A percentile compares a stretch with the other conserved stretches of the same genome.
phyloP scores from a whole-genome alignment of 441 rosid species.

The Omphalea diandra region DNA sequence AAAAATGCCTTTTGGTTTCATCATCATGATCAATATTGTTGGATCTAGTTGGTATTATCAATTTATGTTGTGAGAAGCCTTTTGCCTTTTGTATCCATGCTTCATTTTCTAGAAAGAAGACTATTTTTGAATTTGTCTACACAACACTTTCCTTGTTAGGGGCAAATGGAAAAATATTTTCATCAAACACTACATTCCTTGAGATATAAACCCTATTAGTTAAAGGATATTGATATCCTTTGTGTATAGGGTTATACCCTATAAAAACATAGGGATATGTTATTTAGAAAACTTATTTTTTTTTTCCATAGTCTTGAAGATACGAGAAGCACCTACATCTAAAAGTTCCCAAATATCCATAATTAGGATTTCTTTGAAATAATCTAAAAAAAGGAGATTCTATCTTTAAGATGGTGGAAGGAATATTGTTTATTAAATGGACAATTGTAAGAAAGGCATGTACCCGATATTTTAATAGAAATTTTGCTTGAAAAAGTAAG shows the following conservation, averaged over 20 bases:
- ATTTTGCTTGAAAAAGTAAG: no score
- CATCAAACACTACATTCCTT: not conserved
- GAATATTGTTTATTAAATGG: not conserved
- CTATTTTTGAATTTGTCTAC: no score
- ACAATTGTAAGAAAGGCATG: not conserved
- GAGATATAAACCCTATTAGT: not conserved
- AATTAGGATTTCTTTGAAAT: not conserved
- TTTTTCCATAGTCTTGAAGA: not conserved
- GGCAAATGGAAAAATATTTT: not conserved
- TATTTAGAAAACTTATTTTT: not conserved
- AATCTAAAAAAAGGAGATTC: not conserved
- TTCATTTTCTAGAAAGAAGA: no score
- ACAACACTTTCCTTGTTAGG: no score
- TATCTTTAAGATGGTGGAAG: accelerated
- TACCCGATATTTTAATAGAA: no score
- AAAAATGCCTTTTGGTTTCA: no score
- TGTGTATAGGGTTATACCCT: not conserved
- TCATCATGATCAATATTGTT: no score
- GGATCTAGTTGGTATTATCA: no score
- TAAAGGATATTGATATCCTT: not conserved
- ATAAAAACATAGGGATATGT: not conserved
- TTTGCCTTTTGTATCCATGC: no score
- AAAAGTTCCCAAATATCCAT: not conserved
- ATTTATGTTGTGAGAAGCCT: no score
- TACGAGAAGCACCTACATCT: not conserved